Evolutionary conservation across 441 rosid species (phyloP), one percentile per base, ranked within the genome.

Genomic region (Populus hybrid): DNA sequence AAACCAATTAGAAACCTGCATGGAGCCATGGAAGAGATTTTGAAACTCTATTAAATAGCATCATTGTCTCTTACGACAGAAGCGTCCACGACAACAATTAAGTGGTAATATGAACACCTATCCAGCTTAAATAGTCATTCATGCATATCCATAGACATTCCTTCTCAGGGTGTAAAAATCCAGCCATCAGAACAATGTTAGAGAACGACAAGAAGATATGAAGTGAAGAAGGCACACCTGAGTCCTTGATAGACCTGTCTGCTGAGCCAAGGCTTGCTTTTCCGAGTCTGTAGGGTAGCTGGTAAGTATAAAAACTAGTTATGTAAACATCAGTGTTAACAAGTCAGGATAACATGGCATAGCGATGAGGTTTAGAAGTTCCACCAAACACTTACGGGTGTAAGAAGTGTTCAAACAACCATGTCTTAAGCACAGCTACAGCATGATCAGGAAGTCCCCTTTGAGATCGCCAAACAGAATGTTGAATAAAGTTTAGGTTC

Each of bases 241-340:
- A 74, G 87, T 88, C 79, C 90, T 81, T 3, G 95, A 87, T 23
- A 91, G 82, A 65, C 95, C 93, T 2, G 95, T 88, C 78, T 85
- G 91, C 56, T 80, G 84, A 35, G 93, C 87, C 82, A 91, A 77
- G 79, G 82, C 81, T 72, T 82, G 88, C 83, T 91, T 91, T 50
- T 91, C 95, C 2, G 89, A 75, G 75, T 90, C 93, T 0, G 88
- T 79, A 10, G 95, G 95, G 82, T 91, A 91, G 38, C 93, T 91
- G 79, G 0, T 38, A 56, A n/a, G 72, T 74, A 70, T 26, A 71
- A 80, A 64, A 28, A 12, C 14, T 75, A 67, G 28, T 14, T 29
- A 9, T 28, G n/a, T 23, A 75, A 56, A 7, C 53, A 74, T 40
- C n/a, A 67, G 63, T 63, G 20, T 11, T 20, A 20, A 12, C 1